Base-by-base conservation (phyloP, 192 early-diverging fungal species). In the Pilobolus umbonatus region DNA sequence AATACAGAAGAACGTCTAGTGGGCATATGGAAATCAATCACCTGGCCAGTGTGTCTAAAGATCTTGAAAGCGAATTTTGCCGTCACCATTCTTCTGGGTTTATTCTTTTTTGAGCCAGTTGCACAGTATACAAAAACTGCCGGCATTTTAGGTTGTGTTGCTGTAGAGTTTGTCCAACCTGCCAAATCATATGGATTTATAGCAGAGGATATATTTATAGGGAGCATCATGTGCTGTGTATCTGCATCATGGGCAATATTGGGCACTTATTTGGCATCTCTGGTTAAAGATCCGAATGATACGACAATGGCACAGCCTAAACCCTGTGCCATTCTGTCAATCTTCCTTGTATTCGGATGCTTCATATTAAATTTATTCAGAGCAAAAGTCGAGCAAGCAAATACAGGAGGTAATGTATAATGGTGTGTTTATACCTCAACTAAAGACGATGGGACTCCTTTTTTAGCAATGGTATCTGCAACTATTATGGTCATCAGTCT, bases 111-210 rank as follows among this genome's bases (percentile, higher is more conserved):
- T 10, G 35, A 62, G 9, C 48, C 60, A 17, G 57, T 62, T 17
- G 47, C 47, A 26, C 17, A 46, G 4, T n/a, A 43, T 1, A 35
- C 45, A 1, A 54, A 55, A 11, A 39, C 43, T n/a, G 32, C 48
- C 3, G n/a, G 35, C 35, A 55, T 62, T 26, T 31, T 68, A 6
- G 54, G 47, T 22, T 52, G 47, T 1, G 49, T 62, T 40, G 60
- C 67, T 5, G 61, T 68, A 12, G 67, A 68, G 10, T 68, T 68
- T 21, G 54, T 68, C 10, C 55, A 62, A 22, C 67, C 67, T 11
- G 34, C 54, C 17, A 62, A 62, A 32, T 68, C 67, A 0, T 62
- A 58, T 26, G 67, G 67, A n/a, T 57, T 51, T 31, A 48, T 68
- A 21, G 26, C 31, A 14, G 67, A 68, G 60, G 61, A 68, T 53